Conservation (phyloP, 495 filamentous ascomycete genomes). For the Astrothelium macrocarpum region DNA sequence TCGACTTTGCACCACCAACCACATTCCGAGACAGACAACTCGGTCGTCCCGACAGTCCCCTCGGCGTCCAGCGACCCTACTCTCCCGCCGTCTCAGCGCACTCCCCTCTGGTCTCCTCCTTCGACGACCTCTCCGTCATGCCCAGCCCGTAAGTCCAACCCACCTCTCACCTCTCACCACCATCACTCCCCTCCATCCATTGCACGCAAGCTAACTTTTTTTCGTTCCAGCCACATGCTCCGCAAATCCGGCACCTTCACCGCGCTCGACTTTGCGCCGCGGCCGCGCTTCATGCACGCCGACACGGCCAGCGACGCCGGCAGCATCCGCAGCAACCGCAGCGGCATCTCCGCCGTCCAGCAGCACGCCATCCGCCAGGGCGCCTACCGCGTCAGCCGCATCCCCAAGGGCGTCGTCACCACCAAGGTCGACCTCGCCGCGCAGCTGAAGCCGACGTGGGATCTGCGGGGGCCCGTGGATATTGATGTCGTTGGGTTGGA, state of each 20-base stretch:
- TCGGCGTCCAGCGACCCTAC: constrained; percentile 66
- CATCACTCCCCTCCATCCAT: not conserved
- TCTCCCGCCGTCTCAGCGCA: constrained; percentile 58
- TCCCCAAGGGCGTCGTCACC: constrained; percentile 75
- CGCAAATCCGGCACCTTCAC: constrained; percentile 87
- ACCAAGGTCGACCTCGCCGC: constrained; percentile 61
- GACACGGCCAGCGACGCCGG: constrained; percentile 73
- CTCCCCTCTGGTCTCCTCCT: constrained; percentile 68
- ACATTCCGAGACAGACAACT: constrained; percentile 55
- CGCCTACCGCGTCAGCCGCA: constrained; percentile 78
- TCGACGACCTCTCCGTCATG: constrained; percentile 74
- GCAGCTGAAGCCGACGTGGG: constrained; percentile 70
- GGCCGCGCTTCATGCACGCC: constrained; percentile 66
- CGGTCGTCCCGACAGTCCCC: constrained; percentile 72
- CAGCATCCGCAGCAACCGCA: constrained; percentile 67
- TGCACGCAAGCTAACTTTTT: not conserved
- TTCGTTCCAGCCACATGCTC: constrained; percentile 51
- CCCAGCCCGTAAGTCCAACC: constrained; percentile 89
- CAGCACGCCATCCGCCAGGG: constrained; percentile 72
- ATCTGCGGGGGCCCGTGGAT: constrained; percentile 25
- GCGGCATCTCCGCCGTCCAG: constrained; percentile 61
- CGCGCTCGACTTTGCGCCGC: constrained; percentile 88
- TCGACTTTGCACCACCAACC: constrained; percentile 80
- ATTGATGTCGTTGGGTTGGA: too few relatives aligned
- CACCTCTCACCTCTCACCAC: too few relatives aligned